Base-by-base conservation (phyloP, 371 early-diverging fungal species). In the Rhizopus delemar region DNA sequence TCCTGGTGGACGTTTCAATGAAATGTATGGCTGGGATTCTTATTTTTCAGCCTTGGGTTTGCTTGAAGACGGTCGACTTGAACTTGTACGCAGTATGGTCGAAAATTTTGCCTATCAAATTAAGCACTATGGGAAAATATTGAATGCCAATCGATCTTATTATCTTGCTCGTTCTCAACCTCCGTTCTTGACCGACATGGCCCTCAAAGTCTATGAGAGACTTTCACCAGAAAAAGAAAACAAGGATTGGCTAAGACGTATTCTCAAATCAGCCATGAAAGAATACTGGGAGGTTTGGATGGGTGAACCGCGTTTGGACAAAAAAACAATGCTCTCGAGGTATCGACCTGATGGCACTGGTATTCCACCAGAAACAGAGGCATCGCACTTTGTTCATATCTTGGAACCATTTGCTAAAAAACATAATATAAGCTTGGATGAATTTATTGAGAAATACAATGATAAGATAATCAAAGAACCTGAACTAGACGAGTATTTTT, bases 1-100 rank as follows among this genome's bases (percentile, higher is more conserved):
- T 0, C 99, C 98, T 1, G 99, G 99, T 36, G 99, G 99, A 4
- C 83, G 99, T 0, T 98, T 97, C 78, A 98, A 97, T 72, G 99
- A 98, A 77, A 95, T 95, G 93, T 98, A 98, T 69, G 97, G 98
- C 1, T 97, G 98, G 98, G 98, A 98, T 68, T 90, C 90, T 33
- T 97, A 96, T 68, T 98, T 98, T 78, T 94, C 93, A 60, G 82
- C 93, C 0, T 73, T 97, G 11, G 99, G 97, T 6, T 73, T 98
- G 35, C 66, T 95, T 39, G 86, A 86, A 11, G 96, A 96, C 66
- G 90, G 88, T 5, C 87, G 92, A 7, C 56, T 89, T 28, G 92
- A 93, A 54, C 68, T 97, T 57, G 93, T 91, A 4, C 83, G 88
- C 55, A 88, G 90, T 66, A 98, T 98, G 98, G 93, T 96, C 2